phyloP scores from a whole-genome alignment of 2,329 filamentous ascomycete genomes.

The Ophiostoma himal-ulmi region DNA sequence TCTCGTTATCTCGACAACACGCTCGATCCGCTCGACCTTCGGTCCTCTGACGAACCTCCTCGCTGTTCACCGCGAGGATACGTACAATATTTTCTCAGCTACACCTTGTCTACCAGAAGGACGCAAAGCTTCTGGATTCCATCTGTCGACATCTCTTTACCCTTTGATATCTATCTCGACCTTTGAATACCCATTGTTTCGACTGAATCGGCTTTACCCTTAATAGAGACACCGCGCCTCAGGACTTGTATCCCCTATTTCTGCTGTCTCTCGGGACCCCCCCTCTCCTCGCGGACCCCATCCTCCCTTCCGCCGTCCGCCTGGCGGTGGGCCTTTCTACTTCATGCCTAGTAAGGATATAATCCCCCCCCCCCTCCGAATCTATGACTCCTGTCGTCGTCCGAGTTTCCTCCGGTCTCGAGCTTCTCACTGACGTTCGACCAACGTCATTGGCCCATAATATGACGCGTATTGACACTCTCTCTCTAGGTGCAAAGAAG shows the following conservation, averaged over 20 bases:
- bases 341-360: constrained; percentile 28
- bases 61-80: background rate
- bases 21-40: background rate
- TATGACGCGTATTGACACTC: background rate
- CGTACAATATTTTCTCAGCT: background rate
- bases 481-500: constrained; percentile 38
- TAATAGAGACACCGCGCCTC: background rate
- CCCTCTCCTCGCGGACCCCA: constrained; percentile 8
- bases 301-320: constrained; percentile 20
- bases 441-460: background rate
- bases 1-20: background rate
- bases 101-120: background rate
- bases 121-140: background rate
- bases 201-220: background rate
- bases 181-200: background rate
- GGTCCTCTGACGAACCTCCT: background rate
- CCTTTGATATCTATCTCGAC: background rate
- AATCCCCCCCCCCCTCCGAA: background rate
- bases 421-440: background rate
- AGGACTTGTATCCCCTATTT: background rate
- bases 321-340: constrained; percentile 24
- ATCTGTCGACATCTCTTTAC: background rate
- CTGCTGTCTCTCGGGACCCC: constrained; percentile 8
- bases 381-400: background rate
- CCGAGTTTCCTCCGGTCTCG: background rate